Evolutionary conservation across 441 rosid species (phyloP).

Genomic region (Populus hybrid): DNA sequence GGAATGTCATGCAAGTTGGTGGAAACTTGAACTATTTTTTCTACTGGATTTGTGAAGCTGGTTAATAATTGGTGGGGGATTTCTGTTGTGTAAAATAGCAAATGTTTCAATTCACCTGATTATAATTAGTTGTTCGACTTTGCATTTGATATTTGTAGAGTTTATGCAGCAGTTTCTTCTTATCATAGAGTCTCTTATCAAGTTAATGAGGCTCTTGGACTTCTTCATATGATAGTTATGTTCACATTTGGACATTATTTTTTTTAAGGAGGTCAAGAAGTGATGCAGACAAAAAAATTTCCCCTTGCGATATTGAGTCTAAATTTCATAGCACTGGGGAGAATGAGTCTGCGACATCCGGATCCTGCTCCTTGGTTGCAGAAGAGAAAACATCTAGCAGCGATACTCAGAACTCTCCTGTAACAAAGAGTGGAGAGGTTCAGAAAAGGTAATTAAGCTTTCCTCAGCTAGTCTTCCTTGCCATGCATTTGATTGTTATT

Average conservation of each 20-base stretch:
- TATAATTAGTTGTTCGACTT: neutral
- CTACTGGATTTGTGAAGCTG: neutral
- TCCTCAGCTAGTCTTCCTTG: neutral
- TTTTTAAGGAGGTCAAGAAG: conserved; percentile 46
- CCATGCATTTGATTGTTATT: conserved; percentile 1
- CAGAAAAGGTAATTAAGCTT: conserved; percentile 46
- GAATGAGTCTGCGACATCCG: conserved; percentile 57
- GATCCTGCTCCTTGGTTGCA: conserved; percentile 66
- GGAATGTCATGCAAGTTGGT: neutral
- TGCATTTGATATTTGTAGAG: neutral
- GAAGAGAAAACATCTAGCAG: conserved; percentile 72
- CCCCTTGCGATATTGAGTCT: conserved; percentile 35
- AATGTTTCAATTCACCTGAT: neutral
- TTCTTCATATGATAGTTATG: conserved; percentile 2
- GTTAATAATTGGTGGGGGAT: neutral
- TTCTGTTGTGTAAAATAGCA: neutral
- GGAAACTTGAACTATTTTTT: neutral
- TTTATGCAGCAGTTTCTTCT: neutral
- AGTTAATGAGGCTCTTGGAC: neutral
- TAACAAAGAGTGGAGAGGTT: conserved; percentile 35
- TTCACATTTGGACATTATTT: conserved; percentile 13
- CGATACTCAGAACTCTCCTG: conserved; percentile 50
- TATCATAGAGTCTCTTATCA: neutral
- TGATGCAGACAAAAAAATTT: conserved; percentile 31
- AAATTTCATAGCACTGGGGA: conserved; percentile 39